phyloP scores from a whole-genome alignment of 2,329 filamentous ascomycete genomes.

The Hypoxylon sp. region DNA sequence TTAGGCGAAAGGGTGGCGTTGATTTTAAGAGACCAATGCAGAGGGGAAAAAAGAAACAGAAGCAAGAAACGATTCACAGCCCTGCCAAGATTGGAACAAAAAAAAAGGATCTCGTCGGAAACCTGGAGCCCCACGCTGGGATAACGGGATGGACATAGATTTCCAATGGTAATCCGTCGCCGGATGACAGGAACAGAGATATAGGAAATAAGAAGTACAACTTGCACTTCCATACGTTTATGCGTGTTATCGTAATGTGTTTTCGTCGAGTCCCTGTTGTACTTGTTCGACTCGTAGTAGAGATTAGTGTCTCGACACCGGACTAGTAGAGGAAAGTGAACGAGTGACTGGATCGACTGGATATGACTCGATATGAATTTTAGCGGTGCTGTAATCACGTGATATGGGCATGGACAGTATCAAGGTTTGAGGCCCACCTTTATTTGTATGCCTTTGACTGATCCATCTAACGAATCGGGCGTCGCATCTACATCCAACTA shows the following conservation, averaged over 20 bases:
- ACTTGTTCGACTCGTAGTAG: conserved; percentile 2
- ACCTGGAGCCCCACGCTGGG: conserved; percentile 43
- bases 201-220: conserved; percentile 46
- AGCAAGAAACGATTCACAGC: conserved; percentile 46
- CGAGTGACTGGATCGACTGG: no score
- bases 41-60: conserved; percentile 40
- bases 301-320: not conserved
- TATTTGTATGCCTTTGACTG: conserved; percentile 22
- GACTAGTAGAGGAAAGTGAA: not conserved
- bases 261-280: not conserved
- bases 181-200: conserved; percentile 56
- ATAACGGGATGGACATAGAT: conserved; percentile 59
- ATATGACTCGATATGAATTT: not conserved
- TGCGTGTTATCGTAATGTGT: conserved; percentile 5
- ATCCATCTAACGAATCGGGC: conserved; percentile 27
- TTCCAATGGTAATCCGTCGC: conserved; percentile 59
- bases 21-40: conserved; percentile 39
- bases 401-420: not conserved
- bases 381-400: conserved; percentile 19
- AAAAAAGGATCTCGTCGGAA: conserved; percentile 44
- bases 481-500: conserved; percentile 23
- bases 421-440: conserved; percentile 6
- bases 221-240: conserved; percentile 28
- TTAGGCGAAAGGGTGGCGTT: conserved; percentile 44
- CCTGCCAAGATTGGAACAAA: conserved; percentile 49